Conservation (phyloP, 2,329 filamentous ascomycete genomes). For the Colletotrichum neosansevieriae region DNA sequence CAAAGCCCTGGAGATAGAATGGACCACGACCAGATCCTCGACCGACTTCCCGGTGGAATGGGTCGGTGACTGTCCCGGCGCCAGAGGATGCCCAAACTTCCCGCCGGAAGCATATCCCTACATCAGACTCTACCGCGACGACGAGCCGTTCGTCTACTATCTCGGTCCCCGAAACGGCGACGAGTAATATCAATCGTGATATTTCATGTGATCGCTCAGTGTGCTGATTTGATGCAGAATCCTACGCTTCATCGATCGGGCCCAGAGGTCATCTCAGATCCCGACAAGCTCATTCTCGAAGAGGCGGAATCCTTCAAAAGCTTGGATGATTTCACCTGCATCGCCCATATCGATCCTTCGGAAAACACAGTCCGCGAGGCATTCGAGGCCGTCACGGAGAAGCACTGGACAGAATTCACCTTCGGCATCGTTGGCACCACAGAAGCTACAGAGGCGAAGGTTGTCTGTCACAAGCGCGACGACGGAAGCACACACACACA, state of each 20-base stretch:
- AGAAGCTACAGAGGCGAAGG: slow-evolving; percentile 37
- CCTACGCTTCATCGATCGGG: slow-evolving; percentile 44
- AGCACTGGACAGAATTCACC: slow-evolving; percentile 50
- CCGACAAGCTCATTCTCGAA: slow-evolving; percentile 41
- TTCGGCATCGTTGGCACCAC: slow-evolving; percentile 47
- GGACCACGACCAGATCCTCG: slow-evolving; percentile 15
- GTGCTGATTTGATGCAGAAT: slow-evolving; percentile 39
- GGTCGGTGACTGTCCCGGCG: slow-evolving; percentile 3
- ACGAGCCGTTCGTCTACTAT: slow-evolving; percentile 5
- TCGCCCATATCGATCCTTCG: slow-evolving; percentile 45
- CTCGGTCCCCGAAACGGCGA: slow-evolving; percentile 16
- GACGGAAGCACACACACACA: slow-evolving; percentile 46
- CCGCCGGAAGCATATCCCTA: neutral
- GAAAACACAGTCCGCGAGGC: slow-evolving; percentile 41
- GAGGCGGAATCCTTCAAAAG: slow-evolving; percentile 45
- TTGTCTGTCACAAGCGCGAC: slow-evolving; percentile 48
- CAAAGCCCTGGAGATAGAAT: slow-evolving; percentile 11
- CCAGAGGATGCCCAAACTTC: slow-evolving; percentile 1
- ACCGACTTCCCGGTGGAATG: slow-evolving; percentile 18
- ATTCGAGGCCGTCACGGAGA: slow-evolving; percentile 45
- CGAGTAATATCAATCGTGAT: slow-evolving; percentile 6
- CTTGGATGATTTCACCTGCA: slow-evolving; percentile 49
- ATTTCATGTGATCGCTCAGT: too few relatives aligned
- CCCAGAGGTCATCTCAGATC: slow-evolving; percentile 44
- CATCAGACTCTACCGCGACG: slow-evolving; percentile 21